Percentiles rank a stretch among this genome's conserved stretches.
Evolutionary conservation across 768 basidiomycete genomes (phyloP).

Genomic region (Auriculariales sp.): DNA sequence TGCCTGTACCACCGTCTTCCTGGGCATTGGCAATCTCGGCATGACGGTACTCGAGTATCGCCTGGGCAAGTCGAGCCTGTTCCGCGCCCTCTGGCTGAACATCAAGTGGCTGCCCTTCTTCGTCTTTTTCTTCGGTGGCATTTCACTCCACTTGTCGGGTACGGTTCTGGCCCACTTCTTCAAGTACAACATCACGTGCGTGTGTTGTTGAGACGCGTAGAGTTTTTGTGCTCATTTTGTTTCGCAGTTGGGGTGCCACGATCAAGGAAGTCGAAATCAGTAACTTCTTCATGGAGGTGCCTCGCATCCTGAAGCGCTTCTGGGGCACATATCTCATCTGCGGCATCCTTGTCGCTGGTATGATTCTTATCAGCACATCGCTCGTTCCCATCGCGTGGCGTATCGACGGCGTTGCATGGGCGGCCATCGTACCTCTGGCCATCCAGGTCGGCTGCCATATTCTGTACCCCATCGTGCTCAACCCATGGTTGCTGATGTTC

Average conservation of each 20-base stretch:
- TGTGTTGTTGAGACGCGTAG: too few relatives aligned
- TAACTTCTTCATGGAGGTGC: slow-evolving; percentile 22
- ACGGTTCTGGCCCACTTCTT: slow-evolving; percentile 42
- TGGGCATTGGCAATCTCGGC: slow-evolving; percentile 56
- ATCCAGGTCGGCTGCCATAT: slow-evolving; percentile 53
- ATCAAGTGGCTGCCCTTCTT: slow-evolving; percentile 26
- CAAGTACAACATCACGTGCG: slow-evolving; percentile 35
- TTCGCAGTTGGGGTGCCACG: slow-evolving; percentile 25
- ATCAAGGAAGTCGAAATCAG: slow-evolving; percentile 19
- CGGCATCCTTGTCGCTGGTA: slow-evolving; percentile 10
- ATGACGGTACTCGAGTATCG: slow-evolving; percentile 64
- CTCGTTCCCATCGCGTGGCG: slow-evolving; percentile 16
- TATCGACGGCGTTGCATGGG: slow-evolving; percentile 19
- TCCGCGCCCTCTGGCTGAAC: slow-evolving; percentile 17
- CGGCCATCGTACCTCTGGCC: slow-evolving; percentile 15
- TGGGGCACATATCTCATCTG: slow-evolving; percentile 15
- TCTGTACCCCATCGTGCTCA: slow-evolving; percentile 61
- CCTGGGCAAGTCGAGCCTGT: slow-evolving; percentile 29
- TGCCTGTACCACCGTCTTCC: slow-evolving; percentile 63
- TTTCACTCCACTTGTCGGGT: slow-evolving; percentile 53
- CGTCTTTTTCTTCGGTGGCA: slow-evolving; percentile 68
- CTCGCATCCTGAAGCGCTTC: slow-evolving; percentile 19
- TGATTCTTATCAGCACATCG: slow-evolving; percentile 13
- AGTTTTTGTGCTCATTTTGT: too few relatives aligned
- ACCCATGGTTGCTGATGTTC: slow-evolving; percentile 84